Conservation (phyloP, 208 protist genomes). For the Blastocrithidia nonstop region DNA sequence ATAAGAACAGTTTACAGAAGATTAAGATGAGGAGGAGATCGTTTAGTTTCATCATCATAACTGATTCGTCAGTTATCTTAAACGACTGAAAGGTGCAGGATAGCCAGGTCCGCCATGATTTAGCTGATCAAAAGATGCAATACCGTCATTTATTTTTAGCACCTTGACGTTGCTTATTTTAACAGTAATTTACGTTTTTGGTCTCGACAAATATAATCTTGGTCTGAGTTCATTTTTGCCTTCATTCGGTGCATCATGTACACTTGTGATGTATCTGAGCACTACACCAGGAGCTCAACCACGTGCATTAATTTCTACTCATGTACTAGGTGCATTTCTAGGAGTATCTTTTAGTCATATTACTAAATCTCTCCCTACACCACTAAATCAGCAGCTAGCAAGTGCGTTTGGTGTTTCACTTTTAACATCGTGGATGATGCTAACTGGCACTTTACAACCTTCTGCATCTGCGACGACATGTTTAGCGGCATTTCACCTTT, state of each 20-base stretch:
- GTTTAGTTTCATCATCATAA: too few relatives aligned
- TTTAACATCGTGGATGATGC: constrained; percentile 22
- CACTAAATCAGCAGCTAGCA: constrained; percentile 30
- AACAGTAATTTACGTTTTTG: constrained; percentile 25
- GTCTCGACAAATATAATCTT: constrained; percentile 20
- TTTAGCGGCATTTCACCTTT: constrained; percentile 33
- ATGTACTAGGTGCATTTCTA: constrained; percentile 41
- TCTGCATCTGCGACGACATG: constrained; percentile 54
- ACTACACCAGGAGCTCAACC: constrained; percentile 41
- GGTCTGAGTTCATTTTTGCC: constrained; percentile 31
- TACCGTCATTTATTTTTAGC: constrained; percentile 35
- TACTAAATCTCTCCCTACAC: constrained; percentile 17
- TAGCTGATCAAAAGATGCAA: constrained; percentile 12
- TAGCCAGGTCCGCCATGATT: constrained; percentile 17
- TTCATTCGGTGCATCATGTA: constrained; percentile 46
- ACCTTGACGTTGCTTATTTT: constrained; percentile 33
- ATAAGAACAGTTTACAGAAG: too few relatives aligned
- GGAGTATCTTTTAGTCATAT: constrained; percentile 39
- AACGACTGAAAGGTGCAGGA: constrained; percentile 22
- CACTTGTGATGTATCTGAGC: constrained; percentile 27
- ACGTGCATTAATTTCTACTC: constrained; percentile 23
- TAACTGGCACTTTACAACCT: constrained; percentile 38
- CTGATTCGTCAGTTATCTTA: too few relatives aligned
- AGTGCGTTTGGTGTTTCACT: constrained; percentile 36
- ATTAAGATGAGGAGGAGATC: too few relatives aligned